Base-by-base conservation (phyloP, 2,329 filamentous ascomycete species). In the Leptographium wingfieldii region DNA sequence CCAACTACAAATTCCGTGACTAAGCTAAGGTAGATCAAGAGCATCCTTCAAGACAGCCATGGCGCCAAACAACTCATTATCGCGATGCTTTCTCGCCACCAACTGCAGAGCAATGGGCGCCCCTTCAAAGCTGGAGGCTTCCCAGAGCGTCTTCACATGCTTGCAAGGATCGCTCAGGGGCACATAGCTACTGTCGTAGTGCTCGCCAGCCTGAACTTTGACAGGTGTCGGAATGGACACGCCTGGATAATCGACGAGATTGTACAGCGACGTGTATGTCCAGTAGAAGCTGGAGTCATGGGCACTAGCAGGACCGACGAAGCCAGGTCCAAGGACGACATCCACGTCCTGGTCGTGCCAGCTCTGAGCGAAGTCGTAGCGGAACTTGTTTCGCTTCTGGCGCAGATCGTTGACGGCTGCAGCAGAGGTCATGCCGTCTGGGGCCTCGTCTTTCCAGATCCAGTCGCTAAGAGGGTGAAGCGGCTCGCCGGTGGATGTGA, bases 201-300 rank as follows among this genome's bases (percentile, higher is more conserved):
- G 43, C 59, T 72, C 71, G 56, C 69, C 66, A 33, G 56, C 59
- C 38, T 51, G n/a, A 9, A 69, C 68, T 59, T 61, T 68, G 35
- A 73, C 61, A 0, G 71, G 69, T 1, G 72, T 73, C 0, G 85
- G 85, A 66, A 88, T 85, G 0, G 82, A 76, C 6, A 80, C 69
- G 14, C 76, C 79, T 0, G 85, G 83, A 68, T 86, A 87, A 67
- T 88, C 84, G 1, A 88, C 75, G 51, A 88, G 66, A 67, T 88
- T 88, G 84, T 84, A 89, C 62, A 84, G 79, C 0, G 79, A 73
- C 0, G 83, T 86, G 65, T 88, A 88, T 1, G 78, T 78, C 84
- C 85, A 89, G 74, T 68, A 86, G 6, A 69, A 64, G 0, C 68
- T 67, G 12, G 72, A 71, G 27, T 74, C 71, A 55, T 74, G 73